Conservation (phyloP, 495 filamentous ascomycete genomes). For the Articulospora tetracladia region DNA sequence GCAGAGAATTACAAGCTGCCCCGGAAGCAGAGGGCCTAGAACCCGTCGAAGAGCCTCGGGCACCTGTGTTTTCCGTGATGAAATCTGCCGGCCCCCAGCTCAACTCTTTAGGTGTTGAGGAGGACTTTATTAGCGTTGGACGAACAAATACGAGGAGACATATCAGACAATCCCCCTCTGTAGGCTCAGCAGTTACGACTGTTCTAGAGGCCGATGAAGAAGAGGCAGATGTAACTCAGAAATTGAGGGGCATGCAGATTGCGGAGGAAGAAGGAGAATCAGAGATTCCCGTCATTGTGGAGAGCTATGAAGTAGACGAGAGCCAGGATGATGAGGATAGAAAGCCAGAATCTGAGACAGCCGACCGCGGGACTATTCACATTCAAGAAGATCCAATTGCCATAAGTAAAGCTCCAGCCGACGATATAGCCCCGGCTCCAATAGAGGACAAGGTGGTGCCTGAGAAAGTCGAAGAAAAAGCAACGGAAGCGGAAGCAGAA, state of each 20-base stretch:
- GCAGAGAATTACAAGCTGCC: conserved; percentile 95
- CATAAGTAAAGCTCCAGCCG: background rate
- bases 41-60: conserved; percentile 28
- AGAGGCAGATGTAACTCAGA: conserved; percentile 36
- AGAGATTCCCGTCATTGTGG: conserved; percentile 26
- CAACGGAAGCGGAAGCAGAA: background rate
- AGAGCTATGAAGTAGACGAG: conserved; percentile 21
- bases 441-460: background rate
- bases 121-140: conserved; percentile 39
- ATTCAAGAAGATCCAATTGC: background rate
- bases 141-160: conserved; percentile 68
- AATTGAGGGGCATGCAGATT: conserved; percentile 17
- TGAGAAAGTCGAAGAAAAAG: background rate
- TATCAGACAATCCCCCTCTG: conserved; percentile 67
- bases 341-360: background rate
- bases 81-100: conserved; percentile 18
- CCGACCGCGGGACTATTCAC: background rate
- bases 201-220: conserved; percentile 73
- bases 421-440: background rate
- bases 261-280: conserved; percentile 28
- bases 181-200: conserved; percentile 67
- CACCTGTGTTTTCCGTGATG: conserved; percentile 27
- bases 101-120: conserved; percentile 20
- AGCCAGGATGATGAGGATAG: conserved; percentile 5
- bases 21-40: conserved; percentile 83